Percentiles rank a stretch among this genome's conserved stretches.
phyloP scores from a whole-genome alignment of 306 rosid genomes.

The Prunus salicina region DNA sequence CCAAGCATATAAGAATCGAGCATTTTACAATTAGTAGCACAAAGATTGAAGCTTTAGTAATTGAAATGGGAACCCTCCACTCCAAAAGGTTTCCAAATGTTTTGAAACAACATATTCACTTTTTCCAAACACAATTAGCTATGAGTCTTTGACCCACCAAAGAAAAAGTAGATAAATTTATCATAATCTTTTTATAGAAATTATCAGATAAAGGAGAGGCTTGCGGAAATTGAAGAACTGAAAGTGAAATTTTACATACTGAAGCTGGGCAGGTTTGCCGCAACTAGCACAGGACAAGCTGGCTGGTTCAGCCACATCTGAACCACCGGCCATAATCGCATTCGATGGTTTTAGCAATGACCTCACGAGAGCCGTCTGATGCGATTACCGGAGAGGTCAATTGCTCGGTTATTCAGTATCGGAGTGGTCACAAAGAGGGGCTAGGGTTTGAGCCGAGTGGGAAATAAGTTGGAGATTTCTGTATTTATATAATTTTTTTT shows the following conservation, averaged over 20 bases:
- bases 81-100: background rate
- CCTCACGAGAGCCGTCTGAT: background rate
- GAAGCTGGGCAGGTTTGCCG: slow-evolving; percentile 77
- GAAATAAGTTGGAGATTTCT: background rate
- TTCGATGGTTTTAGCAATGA: background rate
- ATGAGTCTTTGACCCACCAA: background rate
- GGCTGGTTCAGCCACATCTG: slow-evolving; percentile 41
- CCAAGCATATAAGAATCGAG: background rate
- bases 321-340: slow-evolving; percentile 52
- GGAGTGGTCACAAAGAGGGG: background rate
- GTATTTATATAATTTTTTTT: background rate
- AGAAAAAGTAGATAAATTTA: background rate
- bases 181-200: background rate
- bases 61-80: background rate
- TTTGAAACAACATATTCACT: background rate
- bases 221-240: background rate
- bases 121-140: background rate
- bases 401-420: background rate
- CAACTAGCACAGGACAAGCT: slow-evolving; percentile 64
- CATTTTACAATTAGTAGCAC: background rate
- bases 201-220: background rate
- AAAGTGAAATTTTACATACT: slow-evolving; percentile 38
- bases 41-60: background rate
- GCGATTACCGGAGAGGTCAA: slow-evolving; percentile 7
- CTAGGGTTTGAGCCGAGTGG: slow-evolving; percentile 6